Conservation (phyloP, 2,329 filamentous ascomycete genomes). For the Fusarium sp. region DNA sequence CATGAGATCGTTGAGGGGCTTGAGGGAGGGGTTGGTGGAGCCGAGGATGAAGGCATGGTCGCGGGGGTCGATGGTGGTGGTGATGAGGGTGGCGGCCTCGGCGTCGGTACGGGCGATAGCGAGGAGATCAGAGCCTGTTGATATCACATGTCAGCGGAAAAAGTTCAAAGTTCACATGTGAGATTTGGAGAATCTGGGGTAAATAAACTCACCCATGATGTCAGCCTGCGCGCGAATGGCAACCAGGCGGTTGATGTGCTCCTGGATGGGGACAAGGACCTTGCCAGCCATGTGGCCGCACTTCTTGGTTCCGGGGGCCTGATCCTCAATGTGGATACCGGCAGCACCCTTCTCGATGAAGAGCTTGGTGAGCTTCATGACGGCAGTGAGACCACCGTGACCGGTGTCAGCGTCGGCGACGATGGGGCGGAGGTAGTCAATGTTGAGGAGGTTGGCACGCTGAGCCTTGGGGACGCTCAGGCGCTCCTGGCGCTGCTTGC, state of each 20-base stretch:
- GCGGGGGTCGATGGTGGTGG: slow-evolving; percentile 93
- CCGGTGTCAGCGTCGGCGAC: slow-evolving; percentile 97
- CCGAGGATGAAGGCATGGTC: slow-evolving; percentile 96
- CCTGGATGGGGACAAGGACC: slow-evolving; percentile 94
- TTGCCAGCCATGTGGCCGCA: slow-evolving; percentile 99
- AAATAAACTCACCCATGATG: slow-evolving; percentile 81
- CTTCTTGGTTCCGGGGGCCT: slow-evolving; percentile 98
- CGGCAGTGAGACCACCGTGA: slow-evolving; percentile 95
- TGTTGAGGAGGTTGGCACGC: slow-evolving; percentile 79
- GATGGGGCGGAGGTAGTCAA: slow-evolving; percentile 96
- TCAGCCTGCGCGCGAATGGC: slow-evolving; percentile 98
- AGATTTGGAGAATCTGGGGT: slow-evolving; percentile 18
- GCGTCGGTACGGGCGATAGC: slow-evolving; percentile 96
- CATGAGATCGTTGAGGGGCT: slow-evolving; percentile 93
- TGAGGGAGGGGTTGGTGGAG: slow-evolving; percentile 84
- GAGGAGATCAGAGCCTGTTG: slow-evolving; percentile 80
- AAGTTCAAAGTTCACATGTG: slow-evolving; percentile 20
- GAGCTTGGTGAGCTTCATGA: slow-evolving; percentile 99
- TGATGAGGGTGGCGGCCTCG: slow-evolving; percentile 97
- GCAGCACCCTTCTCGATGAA: slow-evolving; percentile 97
- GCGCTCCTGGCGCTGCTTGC: slow-evolving; percentile 97
- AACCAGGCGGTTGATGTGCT: slow-evolving; percentile 98
- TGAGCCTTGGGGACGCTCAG: slow-evolving; percentile 79
- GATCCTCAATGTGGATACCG: slow-evolving; percentile 98
- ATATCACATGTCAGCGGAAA: slow-evolving; percentile 36